Evolutionary conservation across 2,329 filamentous ascomycete genomes (phyloP), one percentile per base, ranked within the genome.

Genomic region (Neonectria hederae): DNA sequence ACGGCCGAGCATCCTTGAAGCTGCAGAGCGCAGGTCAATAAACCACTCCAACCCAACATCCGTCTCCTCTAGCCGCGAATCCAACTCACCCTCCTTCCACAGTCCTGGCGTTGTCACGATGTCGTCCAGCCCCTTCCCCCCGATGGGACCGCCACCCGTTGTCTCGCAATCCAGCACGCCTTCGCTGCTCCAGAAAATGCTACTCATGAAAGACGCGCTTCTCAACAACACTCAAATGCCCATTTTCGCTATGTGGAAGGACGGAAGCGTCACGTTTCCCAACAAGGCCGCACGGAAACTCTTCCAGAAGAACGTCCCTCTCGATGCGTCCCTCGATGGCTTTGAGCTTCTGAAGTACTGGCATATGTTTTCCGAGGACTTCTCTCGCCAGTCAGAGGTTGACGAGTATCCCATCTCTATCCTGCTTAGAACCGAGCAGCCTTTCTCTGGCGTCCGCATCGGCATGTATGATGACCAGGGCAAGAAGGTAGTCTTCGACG

Each of bases 231-330:
- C 92, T 26, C 86, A 88, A 65, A 89, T 92, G 74, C 92, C 92
- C 0, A 90, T 93, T 22, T 81, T 94, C 48, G 90, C 90, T 24
- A 92, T 94, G 88, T 94, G 92, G 92, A 91, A 90, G 73, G 92
- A 95, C 68, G 88, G 90, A 57, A 90, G 87, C 52, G 88, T 93
- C 51, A 89, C 87, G 0, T 89, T 93, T 46, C 89, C 91, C 4
- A 95, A 95, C 72, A 87, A 86, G 69, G 90, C 90, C 4, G 86
- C 86, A 13, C 80, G 85, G 13, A 76, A 79, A 4, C 76, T 90
- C n/a, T 83, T 89, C 63, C 74, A 80, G 24, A 76, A 78, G 10
- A 76, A 81, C 14, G 76, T 78, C 4, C 80, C 82, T 38, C 71
- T 81, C 2, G 78, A 81, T 7, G 75, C 76, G 0, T 76, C 77